Percentiles rank a stretch among this genome's conserved stretches.
Evolutionary conservation across 139 green algal species (phyloP).

Genomic region (Chlamydomonas applanata): DNA sequence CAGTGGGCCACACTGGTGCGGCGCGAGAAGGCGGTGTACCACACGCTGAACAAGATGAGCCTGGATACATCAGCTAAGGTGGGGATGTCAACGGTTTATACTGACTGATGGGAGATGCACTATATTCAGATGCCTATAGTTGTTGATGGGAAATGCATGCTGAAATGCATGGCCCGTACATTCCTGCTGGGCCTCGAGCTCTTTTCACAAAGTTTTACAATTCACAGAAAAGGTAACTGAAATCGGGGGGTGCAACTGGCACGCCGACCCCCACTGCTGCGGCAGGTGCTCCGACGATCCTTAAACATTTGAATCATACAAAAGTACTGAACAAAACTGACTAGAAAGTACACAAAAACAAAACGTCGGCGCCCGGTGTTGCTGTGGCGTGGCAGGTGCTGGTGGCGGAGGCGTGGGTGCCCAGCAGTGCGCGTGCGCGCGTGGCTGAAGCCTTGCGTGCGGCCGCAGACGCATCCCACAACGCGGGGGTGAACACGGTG

Average conservation of each 20-base stretch:
- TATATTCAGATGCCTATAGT: neutral
- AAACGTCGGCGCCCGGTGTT: too few species aligned
- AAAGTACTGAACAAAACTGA: too few species aligned
- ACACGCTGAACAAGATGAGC: conserved; percentile 94
- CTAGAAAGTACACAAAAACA: too few species aligned
- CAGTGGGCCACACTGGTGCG: conserved; percentile 23
- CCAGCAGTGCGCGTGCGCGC: conserved; percentile 42
- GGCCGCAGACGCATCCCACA: conserved; percentile 44
- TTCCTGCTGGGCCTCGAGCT: neutral
- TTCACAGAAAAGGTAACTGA: neutral
- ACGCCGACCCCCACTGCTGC: too few species aligned
- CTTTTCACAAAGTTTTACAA: neutral
- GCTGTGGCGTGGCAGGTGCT: conserved; percentile 60
- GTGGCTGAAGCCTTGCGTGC: conserved; percentile 71
- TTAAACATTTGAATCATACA: too few species aligned
- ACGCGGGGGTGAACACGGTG: conserved; percentile 70
- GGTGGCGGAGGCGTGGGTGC: conserved; percentile 94
- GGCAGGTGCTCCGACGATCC: too few species aligned
- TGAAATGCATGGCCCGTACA: too few species aligned
- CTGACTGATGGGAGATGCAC: conserved; percentile 12
- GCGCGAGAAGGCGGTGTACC: conserved; percentile 90
- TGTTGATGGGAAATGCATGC: too few species aligned
- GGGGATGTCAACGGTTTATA: conserved; percentile 48
- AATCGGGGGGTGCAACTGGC: too few species aligned
- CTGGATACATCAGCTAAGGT: conserved; percentile 91